Evolutionary conservation across 192 early-diverging fungal species (phyloP), one percentile per base, ranked within the genome.

Genomic region (Backusella luteola): DNA sequence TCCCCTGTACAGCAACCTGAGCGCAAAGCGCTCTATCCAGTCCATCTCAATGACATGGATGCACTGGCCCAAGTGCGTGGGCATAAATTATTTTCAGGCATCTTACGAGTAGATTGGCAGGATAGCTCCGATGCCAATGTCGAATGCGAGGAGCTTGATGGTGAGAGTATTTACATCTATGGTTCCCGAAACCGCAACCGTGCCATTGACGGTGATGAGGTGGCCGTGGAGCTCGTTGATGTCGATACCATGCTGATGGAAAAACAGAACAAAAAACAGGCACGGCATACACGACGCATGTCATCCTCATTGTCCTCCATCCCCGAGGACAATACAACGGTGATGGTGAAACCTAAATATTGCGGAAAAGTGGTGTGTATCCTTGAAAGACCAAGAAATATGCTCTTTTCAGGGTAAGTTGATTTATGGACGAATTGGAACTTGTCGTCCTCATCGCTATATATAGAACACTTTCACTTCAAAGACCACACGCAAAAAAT

Each of bases 121-220:
- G 91, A 93, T 80, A 84, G 91, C 44, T 89, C 85, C 34, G 94
- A 96, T 76, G 94, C 93, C 26, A 96, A 98, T 81, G 94, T 96
- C n/a, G 90, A 91, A 4, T 84, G 91, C 11, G 92, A 94, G 34
- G 86, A 85, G 21, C 69, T 91, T 1, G 88, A 89, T 49, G 6
- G n/a, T 21, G 85, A 88, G 7, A 93, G 93, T 74, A 87, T 96
- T 11, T 93, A 89, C 68, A 92, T 96, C 34, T 89, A 83, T 41
- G 93, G 93, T 3, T 87, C 87, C 34, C 88, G 85, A 66, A 82
- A 86, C 63, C 87, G 92, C 12, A 96, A 96, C 78, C 87, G 94
- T 49, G 92, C 94, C 6, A 75, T 96, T 12, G 91, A 96, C 41
- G 94, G 93, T 1, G 94, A 96, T 76, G 81, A 89, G 6, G 94